Base-by-base conservation (phyloP, 2,329 filamentous ascomycete species). In the Colletotrichum scovillei region DNA sequence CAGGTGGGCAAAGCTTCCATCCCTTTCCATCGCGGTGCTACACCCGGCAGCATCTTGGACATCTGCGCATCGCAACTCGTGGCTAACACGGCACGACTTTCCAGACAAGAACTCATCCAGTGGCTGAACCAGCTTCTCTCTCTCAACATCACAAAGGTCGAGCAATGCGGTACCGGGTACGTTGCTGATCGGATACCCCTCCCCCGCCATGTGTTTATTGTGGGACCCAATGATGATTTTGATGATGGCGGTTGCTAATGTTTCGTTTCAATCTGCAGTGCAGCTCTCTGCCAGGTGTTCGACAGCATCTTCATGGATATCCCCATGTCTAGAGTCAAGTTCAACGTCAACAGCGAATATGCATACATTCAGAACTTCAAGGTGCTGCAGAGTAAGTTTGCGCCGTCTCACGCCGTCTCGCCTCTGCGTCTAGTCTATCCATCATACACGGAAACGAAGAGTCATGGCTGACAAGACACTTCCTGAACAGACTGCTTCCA, bases 281-380 rank as follows among this genome's bases (percentile, higher is more conserved):
- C 97, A 78, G 96, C 96, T 60, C 90, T 98, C 75, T 99, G 97
- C 87, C 97, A 99, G 86, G 91, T 99, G 80, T 98, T 98, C 84
- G 97, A 99, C 88, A 98, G 95, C 84, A 98, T 99, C 87, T 98
- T 95, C 88, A 91, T 91, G 86, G 97, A 99, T 84, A 89, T 98
- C 42, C 95, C 96, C 77, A 98, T 99, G 97, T 88, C 92, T 76
- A 92, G 94, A 78, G 96, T 99, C 86, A 98, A 98, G 87, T 99
- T 99, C 90, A 98, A 98, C 82, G 96, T 96, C 80, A 98, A 95
- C 85, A 93, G 92, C 78, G 97, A 99, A 88, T 98, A 98, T 84
- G 94, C 95, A 77, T 99, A 99, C 84, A 91, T 98, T 74, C 94
- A 98, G 86, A 99, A 99, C 84, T 99, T 98, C 90, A 99, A 99